Base-by-base conservation (phyloP, 768 basidiomycete genomes). In the Auriculariales sp. region DNA sequence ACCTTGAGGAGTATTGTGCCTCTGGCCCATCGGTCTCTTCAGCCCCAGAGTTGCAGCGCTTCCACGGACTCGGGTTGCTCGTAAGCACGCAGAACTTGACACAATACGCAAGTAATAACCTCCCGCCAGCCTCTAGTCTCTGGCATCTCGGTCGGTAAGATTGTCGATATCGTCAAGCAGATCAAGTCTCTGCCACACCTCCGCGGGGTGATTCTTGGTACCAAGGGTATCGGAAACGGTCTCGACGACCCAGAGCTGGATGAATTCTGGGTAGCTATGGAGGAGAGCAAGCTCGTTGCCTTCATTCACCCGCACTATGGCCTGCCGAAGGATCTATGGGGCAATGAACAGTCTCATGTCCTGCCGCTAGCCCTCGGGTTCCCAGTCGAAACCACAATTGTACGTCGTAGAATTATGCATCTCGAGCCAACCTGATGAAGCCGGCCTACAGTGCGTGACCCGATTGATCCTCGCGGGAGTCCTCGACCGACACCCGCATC, bases 221-320 rank as follows among this genome's bases (percentile, higher is more conserved):
- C 84, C 15, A 73, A 70, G 31, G 83, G 89, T 9, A 58, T 86
- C 48, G 89, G 90, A 2, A 76, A 73, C 48, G 89, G 89, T 1
- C 66, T 93, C 22, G 89, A 93, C 56, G 89, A 92, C 58, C 73
- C 72, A 27, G 72, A 69, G 3, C 73, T 93, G 42, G 82, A 90
- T 56, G 81, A 82, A 0, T 71, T 93, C 12, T 93, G 87, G 86
- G 73, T 70, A n/a, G 82, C 83, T 14, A 72, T 92, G 33, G 78
- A 80, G 49, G 66, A 72, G 36, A 71, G 78, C 1, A 75, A 74
- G 2, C 73, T 93, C 7, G 81, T 87, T 19, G 75, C 84, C 19
- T 92, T 92, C 67, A 61, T 92, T 28, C 88, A 90, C 57, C 88
- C 87, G 6, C 89, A 92, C 61, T 91, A 91, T 59, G 85, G 86